These are phyloP conservation scores for Poronia punctata DNA, from an alignment of 495 filamentous ascomycete species.

Conservation along the genomic window DNA sequence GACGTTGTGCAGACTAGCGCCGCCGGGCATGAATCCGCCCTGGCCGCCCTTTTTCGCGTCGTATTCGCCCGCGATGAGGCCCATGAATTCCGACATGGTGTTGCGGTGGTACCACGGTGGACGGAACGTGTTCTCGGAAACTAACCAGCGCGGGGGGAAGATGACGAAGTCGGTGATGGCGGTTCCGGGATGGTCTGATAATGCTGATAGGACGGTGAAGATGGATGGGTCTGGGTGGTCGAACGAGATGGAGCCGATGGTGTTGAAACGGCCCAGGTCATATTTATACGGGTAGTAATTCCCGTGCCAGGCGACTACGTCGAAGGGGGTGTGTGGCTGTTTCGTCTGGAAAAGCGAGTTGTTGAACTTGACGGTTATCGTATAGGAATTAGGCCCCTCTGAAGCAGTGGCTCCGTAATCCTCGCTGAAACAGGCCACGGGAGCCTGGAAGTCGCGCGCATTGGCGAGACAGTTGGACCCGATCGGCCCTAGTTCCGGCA, in stretches of 20 bases:
- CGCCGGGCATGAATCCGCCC: conserved; percentile 53
- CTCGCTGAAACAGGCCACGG: conserved; percentile 69
- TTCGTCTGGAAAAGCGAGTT: conserved; percentile 67
- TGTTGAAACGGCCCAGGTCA: conserved; percentile 72
- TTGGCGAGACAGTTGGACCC: conserved; percentile 85
- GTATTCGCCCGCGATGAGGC: conserved; percentile 60
- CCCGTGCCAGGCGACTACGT: conserved; percentile 76
- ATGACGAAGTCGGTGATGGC: conserved; percentile 79
- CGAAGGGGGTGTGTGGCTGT: conserved; percentile 70
- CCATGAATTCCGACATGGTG: conserved; percentile 82
- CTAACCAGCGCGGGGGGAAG: conserved; percentile 76
- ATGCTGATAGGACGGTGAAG: conserved; percentile 71
- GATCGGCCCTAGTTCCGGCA: conserved; percentile 86
- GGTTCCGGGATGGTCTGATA: conserved; percentile 51
- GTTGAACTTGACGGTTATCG: conserved; percentile 69
- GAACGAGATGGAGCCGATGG: conserved; percentile 66
- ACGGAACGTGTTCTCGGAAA: conserved; percentile 70
- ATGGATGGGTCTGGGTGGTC: conserved; percentile 80
- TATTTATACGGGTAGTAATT: conserved; percentile 81
- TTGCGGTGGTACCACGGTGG: conserved; percentile 81
- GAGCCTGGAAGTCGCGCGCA: conserved; percentile 79
- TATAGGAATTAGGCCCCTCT: conserved; percentile 43
- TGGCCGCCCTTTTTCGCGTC: conserved; percentile 43
- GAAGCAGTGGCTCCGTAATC: conserved; percentile 32
- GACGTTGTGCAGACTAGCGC: conserved; percentile 51